Percentiles rank a stretch among this genome's conserved stretches.
Conservation (phyloP, 2,329 filamentous ascomycete species). For the Fusarium incarnatum region DNA sequence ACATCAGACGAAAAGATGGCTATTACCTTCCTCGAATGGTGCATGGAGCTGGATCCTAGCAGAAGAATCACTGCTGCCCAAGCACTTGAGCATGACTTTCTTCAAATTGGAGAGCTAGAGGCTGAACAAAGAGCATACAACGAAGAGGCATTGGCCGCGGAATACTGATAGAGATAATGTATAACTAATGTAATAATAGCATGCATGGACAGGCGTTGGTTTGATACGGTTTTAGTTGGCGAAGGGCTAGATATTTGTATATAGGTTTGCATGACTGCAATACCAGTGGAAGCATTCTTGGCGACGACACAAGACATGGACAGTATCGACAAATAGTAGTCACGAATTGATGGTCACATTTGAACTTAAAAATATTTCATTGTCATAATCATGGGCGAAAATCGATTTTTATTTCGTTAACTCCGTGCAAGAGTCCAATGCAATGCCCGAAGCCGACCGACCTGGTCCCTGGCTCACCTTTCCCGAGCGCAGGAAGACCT, state of each 20-base stretch:
- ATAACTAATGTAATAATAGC: conserved; percentile 36
- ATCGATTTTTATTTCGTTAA: conserved; percentile 56
- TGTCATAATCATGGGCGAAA: conserved; percentile 50
- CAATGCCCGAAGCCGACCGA: conserved; percentile 57
- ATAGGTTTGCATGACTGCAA: conserved; percentile 34
- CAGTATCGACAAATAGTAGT: background rate
- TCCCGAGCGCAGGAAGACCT: conserved; percentile 41
- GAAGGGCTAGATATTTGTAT: conserved; percentile 32
- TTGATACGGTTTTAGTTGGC: conserved; percentile 23
- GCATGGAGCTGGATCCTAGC: conserved; percentile 80
- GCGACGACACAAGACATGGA: background rate
- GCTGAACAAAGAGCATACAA: conserved; percentile 62
- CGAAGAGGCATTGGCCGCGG: conserved; percentile 33
- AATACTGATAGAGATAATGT: conserved; percentile 24
- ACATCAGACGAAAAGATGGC: conserved; percentile 77
- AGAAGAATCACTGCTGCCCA: conserved; percentile 80
- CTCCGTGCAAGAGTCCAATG: conserved; percentile 57
- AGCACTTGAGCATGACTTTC: conserved; percentile 78
- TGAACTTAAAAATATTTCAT: conserved; percentile 1
- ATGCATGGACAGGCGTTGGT: conserved; percentile 35
- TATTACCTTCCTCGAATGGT: conserved; percentile 76
- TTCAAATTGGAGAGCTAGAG: conserved; percentile 52
- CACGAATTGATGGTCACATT: conserved; percentile 1
- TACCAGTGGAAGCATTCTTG: conserved; percentile 16
- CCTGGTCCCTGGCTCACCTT: conserved; percentile 45